A percentile compares a stretch with the other conserved stretches of the same genome.
Conservation (phyloP, 441 rosid genomes). For the Pelargonium myrrhifolium region DNA sequence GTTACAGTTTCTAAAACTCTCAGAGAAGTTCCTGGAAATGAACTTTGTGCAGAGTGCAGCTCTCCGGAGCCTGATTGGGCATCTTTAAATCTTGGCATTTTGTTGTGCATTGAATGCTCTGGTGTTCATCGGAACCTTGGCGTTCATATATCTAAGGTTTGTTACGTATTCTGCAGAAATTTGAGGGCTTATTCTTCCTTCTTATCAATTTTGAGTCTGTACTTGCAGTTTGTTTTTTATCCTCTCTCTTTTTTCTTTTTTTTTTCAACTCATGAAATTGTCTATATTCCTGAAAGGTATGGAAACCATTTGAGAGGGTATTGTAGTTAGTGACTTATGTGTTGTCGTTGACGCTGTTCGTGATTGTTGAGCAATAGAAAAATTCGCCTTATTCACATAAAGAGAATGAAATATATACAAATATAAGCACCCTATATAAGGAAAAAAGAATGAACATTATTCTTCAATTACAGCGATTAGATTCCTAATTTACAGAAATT, state of each 20-base stretch:
- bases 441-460: too few species aligned
- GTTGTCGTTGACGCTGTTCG: too few species aligned
- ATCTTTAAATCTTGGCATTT: conserved; percentile 79
- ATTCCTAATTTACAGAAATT: too few species aligned
- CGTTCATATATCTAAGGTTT: conserved; percentile 89
- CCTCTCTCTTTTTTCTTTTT: not conserved
- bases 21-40: conserved; percentile 73
- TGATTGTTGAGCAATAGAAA: too few species aligned
- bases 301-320: not conserved
- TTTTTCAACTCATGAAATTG: not conserved
- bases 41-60: conserved; percentile 82
- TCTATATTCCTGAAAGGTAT: not conserved
- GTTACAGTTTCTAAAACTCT: conserved; percentile 46
- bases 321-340: not conserved
- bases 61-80: conserved; percentile 90
- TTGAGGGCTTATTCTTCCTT: not conserved
- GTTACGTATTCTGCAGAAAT: not conserved
- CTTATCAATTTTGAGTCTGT: not conserved
- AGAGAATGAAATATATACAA: too few species aligned
- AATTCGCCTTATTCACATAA: too few species aligned
- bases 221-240: not conserved
- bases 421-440: too few species aligned
- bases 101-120: conserved; percentile 88
- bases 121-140: conserved; percentile 95
- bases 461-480: too few species aligned